Conservation (phyloP, 148 eudicot species). For the Talinum fruticosum region DNA sequence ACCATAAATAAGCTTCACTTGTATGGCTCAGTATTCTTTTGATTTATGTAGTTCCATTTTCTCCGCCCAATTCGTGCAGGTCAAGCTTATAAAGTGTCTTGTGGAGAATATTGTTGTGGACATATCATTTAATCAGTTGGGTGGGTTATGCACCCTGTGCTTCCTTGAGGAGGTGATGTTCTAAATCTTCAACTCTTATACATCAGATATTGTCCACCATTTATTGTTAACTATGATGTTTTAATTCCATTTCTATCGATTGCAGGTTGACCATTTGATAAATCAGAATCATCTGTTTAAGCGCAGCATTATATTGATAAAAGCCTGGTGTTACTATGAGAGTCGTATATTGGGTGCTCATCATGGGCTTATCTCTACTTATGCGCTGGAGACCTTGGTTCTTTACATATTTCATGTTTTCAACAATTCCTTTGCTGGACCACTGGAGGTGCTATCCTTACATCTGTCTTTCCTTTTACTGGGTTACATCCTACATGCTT, state of each 20-base stretch:
- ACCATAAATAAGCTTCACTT: not conserved
- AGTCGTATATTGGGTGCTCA: conserved; percentile 98
- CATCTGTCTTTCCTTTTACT: not conserved
- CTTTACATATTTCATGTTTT: conserved; percentile 94
- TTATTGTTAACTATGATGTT: not conserved
- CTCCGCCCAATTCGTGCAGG: conserved; percentile 33
- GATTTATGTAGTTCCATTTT: not conserved
- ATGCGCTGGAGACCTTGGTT: conserved; percentile 93
- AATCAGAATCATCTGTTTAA: conserved; percentile 82
- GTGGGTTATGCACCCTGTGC: conserved; percentile 82
- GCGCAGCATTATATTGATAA: conserved; percentile 90
- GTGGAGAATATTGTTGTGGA: conserved; percentile 78
- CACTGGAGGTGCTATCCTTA: conserved; percentile 68
- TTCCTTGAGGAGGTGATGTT: conserved; percentile 67
- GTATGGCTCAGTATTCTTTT: not conserved
- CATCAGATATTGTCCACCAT: not conserved
- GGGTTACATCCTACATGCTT: not conserved
- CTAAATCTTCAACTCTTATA: not conserved
- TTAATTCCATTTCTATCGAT: not conserved
- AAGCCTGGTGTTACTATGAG: conserved; percentile 98
- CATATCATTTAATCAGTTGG: conserved; percentile 78
- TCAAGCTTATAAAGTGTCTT: conserved; percentile 72
- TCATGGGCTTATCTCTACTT: conserved; percentile 95
- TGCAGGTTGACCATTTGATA: conserved; percentile 82
- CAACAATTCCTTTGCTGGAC: conserved; percentile 84